Evolutionary conservation across 2,329 filamentous ascomycete species (phyloP).

Genomic region (Amylocarpus encephaloides): DNA sequence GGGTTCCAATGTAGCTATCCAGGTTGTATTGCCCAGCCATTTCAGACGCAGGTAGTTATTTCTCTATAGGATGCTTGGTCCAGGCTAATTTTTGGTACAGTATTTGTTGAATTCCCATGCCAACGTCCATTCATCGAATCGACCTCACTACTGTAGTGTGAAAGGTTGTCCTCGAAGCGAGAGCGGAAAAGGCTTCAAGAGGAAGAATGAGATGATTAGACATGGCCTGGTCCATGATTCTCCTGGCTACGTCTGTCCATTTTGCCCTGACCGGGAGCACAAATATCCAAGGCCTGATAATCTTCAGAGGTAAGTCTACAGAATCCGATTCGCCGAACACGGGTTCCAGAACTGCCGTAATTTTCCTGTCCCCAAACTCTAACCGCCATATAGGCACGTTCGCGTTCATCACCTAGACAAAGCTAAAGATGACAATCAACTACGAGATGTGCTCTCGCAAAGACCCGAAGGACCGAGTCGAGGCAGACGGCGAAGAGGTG

Average conservation of each 20-base stretch:
- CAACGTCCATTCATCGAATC: constrained; percentile 60
- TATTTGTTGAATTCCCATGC: constrained; percentile 69
- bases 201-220: constrained; percentile 68
- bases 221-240: constrained; percentile 87
- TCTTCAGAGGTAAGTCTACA: constrained; percentile 67
- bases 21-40: constrained; percentile 65
- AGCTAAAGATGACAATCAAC: constrained; percentile 73
- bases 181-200: constrained; percentile 62
- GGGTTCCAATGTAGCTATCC: constrained; percentile 52
- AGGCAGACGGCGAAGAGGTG: constrained; percentile 44
- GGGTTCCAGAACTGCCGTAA: neutral
- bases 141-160: constrained; percentile 61
- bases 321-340: too few species aligned
- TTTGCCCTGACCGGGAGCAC: constrained; percentile 89
- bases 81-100: constrained; percentile 29
- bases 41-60: constrained; percentile 60
- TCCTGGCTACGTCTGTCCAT: constrained; percentile 92
- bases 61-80: neutral
- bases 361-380: neutral
- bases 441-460: constrained; percentile 81
- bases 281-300: constrained; percentile 95
- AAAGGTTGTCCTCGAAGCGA: constrained; percentile 56
- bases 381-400: constrained; percentile 61
- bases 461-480: constrained; percentile 77
- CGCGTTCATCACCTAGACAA: constrained; percentile 87